Percentiles rank a stretch among this genome's conserved stretches.
Conservation (phyloP, 371 early-diverging fungal species). For the Rhizomucor pusillus region DNA sequence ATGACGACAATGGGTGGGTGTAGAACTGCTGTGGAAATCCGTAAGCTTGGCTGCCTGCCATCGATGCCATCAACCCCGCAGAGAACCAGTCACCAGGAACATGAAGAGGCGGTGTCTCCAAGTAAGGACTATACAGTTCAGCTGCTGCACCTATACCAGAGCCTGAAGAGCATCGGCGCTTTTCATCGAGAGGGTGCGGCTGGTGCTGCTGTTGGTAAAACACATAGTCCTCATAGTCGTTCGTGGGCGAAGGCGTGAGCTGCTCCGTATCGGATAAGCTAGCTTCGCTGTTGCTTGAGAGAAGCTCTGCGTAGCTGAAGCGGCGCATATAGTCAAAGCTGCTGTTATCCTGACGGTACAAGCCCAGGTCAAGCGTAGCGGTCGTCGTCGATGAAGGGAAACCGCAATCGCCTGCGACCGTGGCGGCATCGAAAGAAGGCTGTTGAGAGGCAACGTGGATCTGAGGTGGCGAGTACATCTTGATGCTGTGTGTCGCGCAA, state of each 20-base stretch:
- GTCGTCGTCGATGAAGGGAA: conserved; percentile 5
- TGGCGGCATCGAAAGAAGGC: conserved; percentile 1
- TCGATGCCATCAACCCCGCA: background rate
- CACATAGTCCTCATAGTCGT: conserved; percentile 32
- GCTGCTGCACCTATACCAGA: background rate
- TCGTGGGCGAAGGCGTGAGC: conserved; percentile 19
- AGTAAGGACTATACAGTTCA: background rate
- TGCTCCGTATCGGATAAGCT: conserved; percentile 25
- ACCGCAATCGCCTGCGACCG: conserved; percentile 9
- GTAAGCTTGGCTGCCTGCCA: background rate
- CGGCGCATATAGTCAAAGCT: conserved; percentile 37
- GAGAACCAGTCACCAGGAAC: background rate
- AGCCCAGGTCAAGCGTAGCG: conserved; percentile 23
- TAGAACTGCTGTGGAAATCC: conserved; percentile 1
- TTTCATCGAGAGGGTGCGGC: conserved; percentile 14
- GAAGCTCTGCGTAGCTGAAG: conserved; percentile 44
- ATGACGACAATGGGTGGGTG: background rate
- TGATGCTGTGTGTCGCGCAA: background rate
- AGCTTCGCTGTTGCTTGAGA: conserved; percentile 37
- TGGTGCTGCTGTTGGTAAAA: conserved; percentile 18
- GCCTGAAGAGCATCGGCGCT: background rate
- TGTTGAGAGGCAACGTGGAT: conserved; percentile 17
- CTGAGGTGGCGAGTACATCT: conserved; percentile 16
- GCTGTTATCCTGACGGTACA: conserved; percentile 35
- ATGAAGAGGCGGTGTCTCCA: background rate